Base-by-base conservation (phyloP, 2,329 filamentous ascomycete species). In the Zymoseptoria pseudotritici region DNA sequence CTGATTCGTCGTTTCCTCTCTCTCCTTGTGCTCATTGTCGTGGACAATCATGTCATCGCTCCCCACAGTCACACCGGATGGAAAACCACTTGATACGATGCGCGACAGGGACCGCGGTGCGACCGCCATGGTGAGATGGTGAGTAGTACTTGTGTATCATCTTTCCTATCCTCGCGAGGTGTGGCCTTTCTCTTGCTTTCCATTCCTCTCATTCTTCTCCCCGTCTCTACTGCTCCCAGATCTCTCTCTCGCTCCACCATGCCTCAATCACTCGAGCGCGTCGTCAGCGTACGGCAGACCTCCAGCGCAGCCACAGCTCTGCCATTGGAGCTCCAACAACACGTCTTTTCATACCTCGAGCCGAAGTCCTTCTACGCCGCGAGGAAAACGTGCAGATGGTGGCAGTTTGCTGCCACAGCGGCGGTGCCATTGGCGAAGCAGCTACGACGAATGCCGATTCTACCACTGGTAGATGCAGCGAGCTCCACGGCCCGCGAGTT, bases 301-400 rank as follows among this genome's bases (percentile, higher is more conserved):
- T 58, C 59, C 6, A 61, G 54, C 53, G 62, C 68, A 53, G 66
- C 68, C 5, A 68, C 68, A 10, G 59, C 62, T 54, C 64, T 73
- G 4, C 71, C 71, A 42, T 60, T 72, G 11, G 71, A 73, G 57
- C 61, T 73, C 36, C 71, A 71, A 55, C 71, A 73, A 62, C 71
- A 71, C 22, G 61, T 72, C 56, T 73, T 71, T 64, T 59, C 64
- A 24, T 67, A 63, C 60, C 67, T 73, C 51, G 71, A 73, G 50
- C 62, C 70, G 7, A 65, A 61, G 51, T 71, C 70, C 2, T 73
- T 73, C 63, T 68, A 69, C 57, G 61, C 66, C 6, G 68, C 70
- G 1, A 62, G 71, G 8, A 68, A 65, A 50, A 69, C 72, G 20
- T 73, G 71, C 66, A 68, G 65, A 53, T 72, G 64, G 62, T 73